Conservation (phyloP, 345 rosid genomes). For the Fremontodendron californicum region DNA sequence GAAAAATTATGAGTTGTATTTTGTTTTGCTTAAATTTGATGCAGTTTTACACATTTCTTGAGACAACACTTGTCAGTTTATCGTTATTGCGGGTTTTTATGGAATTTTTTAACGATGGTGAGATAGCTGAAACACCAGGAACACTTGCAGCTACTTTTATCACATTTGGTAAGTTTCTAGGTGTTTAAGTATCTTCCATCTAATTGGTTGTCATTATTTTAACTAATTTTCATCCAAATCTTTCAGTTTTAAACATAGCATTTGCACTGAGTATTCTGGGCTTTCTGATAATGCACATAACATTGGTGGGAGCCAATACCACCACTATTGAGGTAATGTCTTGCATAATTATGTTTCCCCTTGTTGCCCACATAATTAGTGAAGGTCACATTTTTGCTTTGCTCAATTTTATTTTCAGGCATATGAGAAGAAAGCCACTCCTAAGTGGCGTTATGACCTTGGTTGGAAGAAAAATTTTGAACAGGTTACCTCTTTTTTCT, state of each 20-base stretch:
- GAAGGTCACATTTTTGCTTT: neutral
- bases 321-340: constrained; percentile 77
- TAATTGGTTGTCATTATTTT: neutral
- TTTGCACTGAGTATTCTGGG: constrained; percentile 77
- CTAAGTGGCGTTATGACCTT: constrained; percentile 72
- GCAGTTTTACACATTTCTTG: constrained; percentile 90
- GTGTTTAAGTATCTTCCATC: neutral
- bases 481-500: constrained; percentile 40
- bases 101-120: constrained; percentile 64
- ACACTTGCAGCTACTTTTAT: constrained; percentile 65
- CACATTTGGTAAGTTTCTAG: constrained; percentile 50
- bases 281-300: constrained; percentile 70
- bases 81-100: constrained; percentile 61
- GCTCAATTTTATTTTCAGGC: constrained; percentile 43
- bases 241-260: constrained; percentile 70
- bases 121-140: constrained; percentile 62
- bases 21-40: constrained; percentile 20
- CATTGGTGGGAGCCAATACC: constrained; percentile 57
- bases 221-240: neutral
- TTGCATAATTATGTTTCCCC: constrained; percentile 7
- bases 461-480: constrained; percentile 74
- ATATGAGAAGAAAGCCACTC: constrained; percentile 61
- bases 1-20: constrained; percentile 4
- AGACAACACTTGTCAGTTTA: constrained; percentile 63
- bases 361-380: neutral